Conservation (phyloP, 805 yeast genomes). For the Starmerella stellata region DNA sequence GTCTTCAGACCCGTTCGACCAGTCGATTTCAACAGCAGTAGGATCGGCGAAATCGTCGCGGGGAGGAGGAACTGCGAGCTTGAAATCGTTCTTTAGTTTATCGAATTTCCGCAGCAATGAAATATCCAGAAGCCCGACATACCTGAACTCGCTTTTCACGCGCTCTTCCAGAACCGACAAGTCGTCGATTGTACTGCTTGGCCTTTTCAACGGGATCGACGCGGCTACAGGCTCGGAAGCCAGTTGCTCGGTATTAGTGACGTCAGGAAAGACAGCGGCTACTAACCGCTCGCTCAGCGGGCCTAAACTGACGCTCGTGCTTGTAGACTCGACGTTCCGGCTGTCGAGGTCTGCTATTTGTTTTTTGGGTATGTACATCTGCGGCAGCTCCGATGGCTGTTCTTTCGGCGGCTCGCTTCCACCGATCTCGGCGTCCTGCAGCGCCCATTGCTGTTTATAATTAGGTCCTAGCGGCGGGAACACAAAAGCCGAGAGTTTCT, state of each 20-base stretch:
- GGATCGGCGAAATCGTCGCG: conserved; percentile 16
- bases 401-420: conserved; percentile 6
- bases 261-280: conserved; percentile 46
- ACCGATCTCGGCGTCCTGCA: conserved; percentile 12
- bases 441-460: conserved; percentile 67
- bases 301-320: conserved; percentile 64
- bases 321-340: conserved; percentile 28
- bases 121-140: conserved; percentile 59
- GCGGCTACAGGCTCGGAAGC: conserved; percentile 20
- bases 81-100: conserved; percentile 18
- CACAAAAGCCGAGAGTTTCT: conserved; percentile 38
- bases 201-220: conserved; percentile 29
- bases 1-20: conserved; percentile 72
- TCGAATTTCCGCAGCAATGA: conserved; percentile 21
- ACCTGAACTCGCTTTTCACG: conserved; percentile 66
- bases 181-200: no score
- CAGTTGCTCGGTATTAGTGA: conserved; percentile 1
- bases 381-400: conserved; percentile 30
- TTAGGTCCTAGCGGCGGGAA: conserved; percentile 75
- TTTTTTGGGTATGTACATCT: conserved; percentile 11
- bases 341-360: conserved; percentile 10
- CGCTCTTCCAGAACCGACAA: conserved; percentile 74
- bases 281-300: conserved; percentile 72
- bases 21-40: conserved; percentile 31
- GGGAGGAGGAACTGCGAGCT: conserved; percentile 11